These are phyloP conservation scores for Noccaea caerulescens DNA, from an alignment of 345 rosid species.

Conservation along the genomic window DNA sequence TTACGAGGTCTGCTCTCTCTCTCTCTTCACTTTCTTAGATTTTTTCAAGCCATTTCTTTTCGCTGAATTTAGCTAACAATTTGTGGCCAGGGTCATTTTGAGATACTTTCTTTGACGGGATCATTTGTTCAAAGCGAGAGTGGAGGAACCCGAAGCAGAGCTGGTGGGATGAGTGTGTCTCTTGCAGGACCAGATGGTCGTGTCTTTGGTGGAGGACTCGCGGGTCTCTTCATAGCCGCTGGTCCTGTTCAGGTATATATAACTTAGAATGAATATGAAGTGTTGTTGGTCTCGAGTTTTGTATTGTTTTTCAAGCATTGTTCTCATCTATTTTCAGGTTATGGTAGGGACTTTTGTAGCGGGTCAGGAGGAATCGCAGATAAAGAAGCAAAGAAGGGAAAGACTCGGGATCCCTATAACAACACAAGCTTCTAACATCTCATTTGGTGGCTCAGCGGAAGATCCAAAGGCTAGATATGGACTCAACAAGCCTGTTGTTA, in stretches of 20 bases:
- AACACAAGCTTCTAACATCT: conserved; percentile 42
- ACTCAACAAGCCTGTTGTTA: conserved; percentile 37
- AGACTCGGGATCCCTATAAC: conserved; percentile 22
- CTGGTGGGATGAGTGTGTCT: conserved; percentile 97
- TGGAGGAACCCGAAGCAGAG: conserved; percentile 82
- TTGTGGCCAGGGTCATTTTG: conserved; percentile 77
- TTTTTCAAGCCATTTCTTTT: neutral
- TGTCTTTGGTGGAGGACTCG: conserved; percentile 92
- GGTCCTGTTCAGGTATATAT: conserved; percentile 87
- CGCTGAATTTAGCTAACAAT: conserved; percentile 6
- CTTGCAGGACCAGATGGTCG: conserved; percentile 93
- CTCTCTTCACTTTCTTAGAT: conserved; percentile 8
- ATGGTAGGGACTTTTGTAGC: conserved; percentile 76
- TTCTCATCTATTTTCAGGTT: conserved; percentile 51
- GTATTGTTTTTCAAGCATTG: conserved; percentile 9
- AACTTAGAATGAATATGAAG: neutral
- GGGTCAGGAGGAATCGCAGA: conserved; percentile 54
- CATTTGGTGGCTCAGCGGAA: conserved; percentile 36
- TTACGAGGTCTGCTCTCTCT: conserved; percentile 65
- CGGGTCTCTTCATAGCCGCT: conserved; percentile 87
- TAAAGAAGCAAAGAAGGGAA: conserved; percentile 61
- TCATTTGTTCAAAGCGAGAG: conserved; percentile 70
- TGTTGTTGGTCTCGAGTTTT: neutral
- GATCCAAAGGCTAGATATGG: conserved; percentile 36
- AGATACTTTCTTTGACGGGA: conserved; percentile 95